These are phyloP conservation scores for Cyclotella cryptica DNA, from an alignment of 108 stramenopile species.

Conservation along the genomic window DNA sequence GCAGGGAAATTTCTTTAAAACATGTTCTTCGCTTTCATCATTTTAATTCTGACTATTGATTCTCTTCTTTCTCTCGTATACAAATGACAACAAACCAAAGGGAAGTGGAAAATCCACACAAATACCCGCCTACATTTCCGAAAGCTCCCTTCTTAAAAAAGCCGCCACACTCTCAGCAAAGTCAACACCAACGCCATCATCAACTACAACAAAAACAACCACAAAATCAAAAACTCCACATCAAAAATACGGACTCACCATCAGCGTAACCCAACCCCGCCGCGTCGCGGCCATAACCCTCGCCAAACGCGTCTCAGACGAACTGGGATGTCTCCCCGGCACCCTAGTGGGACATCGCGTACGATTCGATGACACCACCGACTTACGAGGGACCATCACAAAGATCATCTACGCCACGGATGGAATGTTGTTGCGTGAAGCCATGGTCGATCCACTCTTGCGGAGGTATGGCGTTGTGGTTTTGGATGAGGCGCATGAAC, in stretches of 20 bases:
- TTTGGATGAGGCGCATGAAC: constrained; percentile 98
- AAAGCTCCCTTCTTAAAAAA: constrained; percentile 49
- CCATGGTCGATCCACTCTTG: constrained; percentile 86
- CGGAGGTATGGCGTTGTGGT: constrained; percentile 84
- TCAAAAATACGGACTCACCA: constrained; percentile 50
- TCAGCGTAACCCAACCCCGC: constrained; percentile 94
- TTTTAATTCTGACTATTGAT: constrained; percentile 1
- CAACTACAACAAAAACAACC: constrained; percentile 2
- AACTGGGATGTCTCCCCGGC: constrained; percentile 72
- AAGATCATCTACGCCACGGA: constrained; percentile 94
- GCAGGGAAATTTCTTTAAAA: too few species aligned
- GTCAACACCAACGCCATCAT: constrained; percentile 6
- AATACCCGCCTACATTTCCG: constrained; percentile 77
- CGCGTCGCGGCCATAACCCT: constrained; percentile 96
- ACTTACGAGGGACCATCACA: constrained; percentile 53
- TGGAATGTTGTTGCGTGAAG: constrained; percentile 97
- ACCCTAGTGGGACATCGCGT: constrained; percentile 91
- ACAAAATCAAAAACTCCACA: not conserved
- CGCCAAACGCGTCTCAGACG: constrained; percentile 91
- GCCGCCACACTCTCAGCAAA: constrained; percentile 11
- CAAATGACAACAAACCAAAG: not conserved
- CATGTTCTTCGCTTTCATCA: not conserved
- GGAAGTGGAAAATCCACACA: constrained; percentile 88
- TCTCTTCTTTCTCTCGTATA: not conserved
- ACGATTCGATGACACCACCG: constrained; percentile 93